A percentile compares a stretch with the other conserved stretches of the same genome.
phyloP scores from a whole-genome alignment of 768 basidiomycete species.

The Pleurotus citrinopileatus region DNA sequence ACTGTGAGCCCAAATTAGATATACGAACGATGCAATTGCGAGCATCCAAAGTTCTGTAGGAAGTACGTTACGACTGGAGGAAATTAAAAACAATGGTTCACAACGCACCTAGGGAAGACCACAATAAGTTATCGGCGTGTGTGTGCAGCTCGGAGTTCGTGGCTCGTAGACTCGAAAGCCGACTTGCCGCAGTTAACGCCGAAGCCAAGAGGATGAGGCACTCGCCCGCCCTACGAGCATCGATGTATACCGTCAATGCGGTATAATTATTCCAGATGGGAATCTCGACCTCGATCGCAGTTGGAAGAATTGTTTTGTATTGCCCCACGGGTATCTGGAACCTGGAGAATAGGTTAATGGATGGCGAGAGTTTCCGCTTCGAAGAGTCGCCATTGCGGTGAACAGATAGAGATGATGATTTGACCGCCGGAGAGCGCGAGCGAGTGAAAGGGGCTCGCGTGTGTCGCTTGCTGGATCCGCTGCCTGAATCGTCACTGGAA shows the following conservation, averaged over 20 bases:
- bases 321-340: constrained; percentile 21
- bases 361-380: constrained; percentile 39
- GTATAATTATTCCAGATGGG: constrained; percentile 39
- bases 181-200: constrained; percentile 51
- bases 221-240: constrained; percentile 62
- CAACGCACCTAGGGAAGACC: constrained; percentile 50
- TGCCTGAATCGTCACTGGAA: constrained; percentile 5
- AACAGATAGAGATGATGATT: constrained; percentile 26
- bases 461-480: constrained; percentile 26
- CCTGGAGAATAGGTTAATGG: constrained; percentile 41
- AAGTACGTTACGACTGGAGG: constrained; percentile 9
- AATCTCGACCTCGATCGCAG: constrained; percentile 40
- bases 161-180: constrained; percentile 36
- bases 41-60: constrained; percentile 56
- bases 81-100: constrained; percentile 2
- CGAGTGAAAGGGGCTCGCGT: constrained; percentile 58
- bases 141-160: constrained; percentile 21
- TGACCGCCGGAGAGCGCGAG: constrained; percentile 64
- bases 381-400: constrained; percentile 27
- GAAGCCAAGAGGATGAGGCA: constrained; percentile 63
- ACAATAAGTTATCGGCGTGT: constrained; percentile 31
- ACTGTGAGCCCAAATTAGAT: constrained; percentile 61
- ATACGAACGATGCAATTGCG: constrained; percentile 50
- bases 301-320: constrained; percentile 41
- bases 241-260: constrained; percentile 51